phyloP scores from a whole-genome alignment of 2,329 filamentous ascomycete genomes.

The Tolypocladium sp. region DNA sequence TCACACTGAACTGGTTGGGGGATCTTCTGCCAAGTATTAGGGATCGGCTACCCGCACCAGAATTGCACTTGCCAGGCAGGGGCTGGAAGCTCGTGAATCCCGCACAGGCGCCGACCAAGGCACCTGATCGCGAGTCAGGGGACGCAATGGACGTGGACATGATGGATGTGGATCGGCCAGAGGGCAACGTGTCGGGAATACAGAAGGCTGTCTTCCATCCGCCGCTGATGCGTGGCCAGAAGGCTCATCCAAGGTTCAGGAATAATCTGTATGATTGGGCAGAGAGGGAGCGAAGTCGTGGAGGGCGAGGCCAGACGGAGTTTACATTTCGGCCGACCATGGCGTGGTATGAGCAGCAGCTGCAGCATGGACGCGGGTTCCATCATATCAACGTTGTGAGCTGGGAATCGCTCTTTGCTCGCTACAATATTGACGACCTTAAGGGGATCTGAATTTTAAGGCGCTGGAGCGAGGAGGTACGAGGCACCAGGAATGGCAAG shows the following conservation, averaged over 20 bases:
- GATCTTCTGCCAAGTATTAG: constrained; percentile 21
- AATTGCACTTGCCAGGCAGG: constrained; percentile 13
- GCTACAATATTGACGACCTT: constrained; percentile 15
- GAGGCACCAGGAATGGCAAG: background rate
- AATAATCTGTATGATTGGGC: constrained; percentile 37
- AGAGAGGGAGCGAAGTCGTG: constrained; percentile 2
- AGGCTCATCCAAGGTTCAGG: constrained; percentile 20
- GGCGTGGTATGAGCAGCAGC: constrained; percentile 42
- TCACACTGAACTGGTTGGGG: constrained; percentile 28
- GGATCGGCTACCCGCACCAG: constrained; percentile 24
- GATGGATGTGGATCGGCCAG: constrained; percentile 10
- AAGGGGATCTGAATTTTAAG: constrained; percentile 3
- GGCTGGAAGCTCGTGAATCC: constrained; percentile 29
- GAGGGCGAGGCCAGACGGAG: constrained; percentile 4
- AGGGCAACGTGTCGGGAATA: constrained; percentile 8
- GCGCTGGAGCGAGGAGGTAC: background rate
- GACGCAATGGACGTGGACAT: constrained; percentile 3
- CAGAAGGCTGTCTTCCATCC: constrained; percentile 37
- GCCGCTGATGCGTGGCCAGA: constrained; percentile 20
- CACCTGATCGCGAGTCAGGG: background rate
- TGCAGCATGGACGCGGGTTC: constrained; percentile 35
- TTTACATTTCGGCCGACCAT: constrained; percentile 37
- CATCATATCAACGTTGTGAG: constrained; percentile 37
- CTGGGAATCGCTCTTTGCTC: constrained; percentile 32
- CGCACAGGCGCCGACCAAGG: constrained; percentile 2